Percentiles rank a stretch among this genome's conserved stretches.
Evolutionary conservation across 2,329 filamentous ascomycete species (phyloP).

Genomic region (Curvularia spicifera): DNA sequence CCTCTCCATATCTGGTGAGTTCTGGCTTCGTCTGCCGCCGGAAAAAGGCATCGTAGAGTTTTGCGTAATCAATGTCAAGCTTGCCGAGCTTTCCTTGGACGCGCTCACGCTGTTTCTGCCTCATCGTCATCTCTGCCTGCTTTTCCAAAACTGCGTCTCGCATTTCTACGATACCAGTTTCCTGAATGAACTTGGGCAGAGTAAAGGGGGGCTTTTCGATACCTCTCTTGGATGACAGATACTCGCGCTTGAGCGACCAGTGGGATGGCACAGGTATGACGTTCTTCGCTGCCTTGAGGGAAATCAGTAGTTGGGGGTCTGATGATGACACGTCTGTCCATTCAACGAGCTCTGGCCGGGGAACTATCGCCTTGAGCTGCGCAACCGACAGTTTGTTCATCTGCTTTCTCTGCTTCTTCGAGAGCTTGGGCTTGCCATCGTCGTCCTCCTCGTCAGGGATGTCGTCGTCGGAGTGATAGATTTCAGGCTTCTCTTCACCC

Average conservation of each 20-base stretch:
- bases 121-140: constrained; percentile 87
- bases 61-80: constrained; percentile 97
- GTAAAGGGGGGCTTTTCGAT: constrained; percentile 95
- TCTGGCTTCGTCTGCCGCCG: constrained; percentile 95
- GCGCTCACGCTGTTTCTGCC: constrained; percentile 93
- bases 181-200: constrained; percentile 93
- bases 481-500: constrained; percentile 75
- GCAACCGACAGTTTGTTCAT: constrained; percentile 92
- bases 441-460: constrained; percentile 87
- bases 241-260: constrained; percentile 96
- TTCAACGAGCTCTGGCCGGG: constrained; percentile 91
- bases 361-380: constrained; percentile 90
- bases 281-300: constrained; percentile 94
- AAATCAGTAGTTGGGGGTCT: constrained; percentile 86
- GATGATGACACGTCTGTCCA: constrained; percentile 95
- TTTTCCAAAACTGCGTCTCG: constrained; percentile 95
- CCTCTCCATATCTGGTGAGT: constrained; percentile 91
- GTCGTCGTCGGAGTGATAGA: constrained; percentile 82
- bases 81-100: constrained; percentile 97
- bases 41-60: constrained; percentile 98
- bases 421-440: constrained; percentile 71
- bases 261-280: constrained; percentile 92
- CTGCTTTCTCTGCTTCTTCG: constrained; percentile 93
- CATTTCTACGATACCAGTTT: constrained; percentile 98
- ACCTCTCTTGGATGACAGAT: constrained; percentile 93